Conservation (phyloP, 805 yeast species). For the Candida saitoana region DNA sequence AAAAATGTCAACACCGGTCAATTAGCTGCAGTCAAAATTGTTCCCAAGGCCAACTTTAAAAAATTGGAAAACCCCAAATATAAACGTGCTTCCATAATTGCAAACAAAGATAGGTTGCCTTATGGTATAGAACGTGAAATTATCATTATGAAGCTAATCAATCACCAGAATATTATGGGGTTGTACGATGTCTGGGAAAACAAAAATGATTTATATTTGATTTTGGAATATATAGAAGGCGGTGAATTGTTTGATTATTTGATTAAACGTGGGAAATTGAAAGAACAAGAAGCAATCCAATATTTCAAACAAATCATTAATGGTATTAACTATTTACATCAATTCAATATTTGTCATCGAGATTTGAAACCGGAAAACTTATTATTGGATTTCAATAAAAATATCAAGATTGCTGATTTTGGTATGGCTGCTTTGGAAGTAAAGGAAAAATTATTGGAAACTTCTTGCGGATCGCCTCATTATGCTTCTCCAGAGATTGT, state of each 20-base stretch:
- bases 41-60: constrained; percentile 75
- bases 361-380: constrained; percentile 82
- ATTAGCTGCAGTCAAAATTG: constrained; percentile 94
- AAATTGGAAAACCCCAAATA: constrained; percentile 44
- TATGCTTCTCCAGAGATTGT: constrained; percentile 98
- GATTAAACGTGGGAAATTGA: constrained; percentile 82
- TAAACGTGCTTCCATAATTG: constrained; percentile 30
- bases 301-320: constrained; percentile 84
- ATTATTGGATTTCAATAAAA: constrained; percentile 73
- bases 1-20: constrained; percentile 80
- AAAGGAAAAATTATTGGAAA: constrained; percentile 75
- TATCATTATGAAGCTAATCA: constrained; percentile 75
- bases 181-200: constrained; percentile 87
- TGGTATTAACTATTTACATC: constrained; percentile 82
- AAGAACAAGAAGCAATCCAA: constrained; percentile 83
- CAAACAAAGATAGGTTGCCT: constrained; percentile 54
- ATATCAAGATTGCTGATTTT: constrained; percentile 95
- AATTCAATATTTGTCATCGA: constrained; percentile 82
- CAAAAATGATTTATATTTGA: constrained; percentile 75
- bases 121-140: constrained; percentile 86
- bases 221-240: constrained; percentile 93
- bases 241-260: constrained; percentile 93
- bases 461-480: constrained; percentile 97
- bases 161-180: constrained; percentile 75
- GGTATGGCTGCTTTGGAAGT: constrained; percentile 98